Base-by-base conservation (phyloP, 768 basidiomycete species). In the Tephrocybe sp. region DNA sequence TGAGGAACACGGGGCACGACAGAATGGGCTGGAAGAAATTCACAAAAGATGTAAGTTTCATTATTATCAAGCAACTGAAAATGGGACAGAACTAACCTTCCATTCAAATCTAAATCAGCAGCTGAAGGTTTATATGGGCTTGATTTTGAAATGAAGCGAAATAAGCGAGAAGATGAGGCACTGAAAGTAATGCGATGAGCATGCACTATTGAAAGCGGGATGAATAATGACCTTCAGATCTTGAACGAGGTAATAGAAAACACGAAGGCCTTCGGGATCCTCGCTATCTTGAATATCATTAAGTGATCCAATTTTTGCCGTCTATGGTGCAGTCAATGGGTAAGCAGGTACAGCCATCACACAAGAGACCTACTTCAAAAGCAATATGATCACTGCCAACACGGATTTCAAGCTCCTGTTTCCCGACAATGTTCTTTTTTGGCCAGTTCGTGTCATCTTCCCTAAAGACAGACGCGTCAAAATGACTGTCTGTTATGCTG, bases 371-470 rank as follows among this genome's bases (percentile, higher is more conserved):
- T 40, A 94, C 94, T 79, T 99, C 94, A 55, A 98, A 98, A 2
- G 93, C 86, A 49, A 98, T 97, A 63, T 98, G 97, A 59, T 97
- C 91, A 59, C 86, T 93, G 27, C 94, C 94, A 42, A 97, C 66
- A 44, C 93, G 83, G 50, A 98, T 91, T 69, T 99, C 97, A 31
- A 99, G 79, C 69, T 98, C 95, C 67, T 99, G 97, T 71, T 95
- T 94, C 40, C 97, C 97, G 22, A 97, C 94, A 24, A 97, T 94
- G 66, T 95, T 95, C 76, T 97, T 97, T 73, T 97, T 97, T 3
- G 97, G 97, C 97, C 97, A 99, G 61, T 92, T 90, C 1, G 85
- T 79, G 71, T 99, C 97, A 64, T 99, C 97, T 79, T 99, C 97
- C 74, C 94, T 98, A 70, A 19, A 22, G 4, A 34, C n/a, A 27